A percentile compares a stretch with the other conserved stretches of the same genome.
Conservation (phyloP, 148 eudicot species). For the Camellia granthamiana region DNA sequence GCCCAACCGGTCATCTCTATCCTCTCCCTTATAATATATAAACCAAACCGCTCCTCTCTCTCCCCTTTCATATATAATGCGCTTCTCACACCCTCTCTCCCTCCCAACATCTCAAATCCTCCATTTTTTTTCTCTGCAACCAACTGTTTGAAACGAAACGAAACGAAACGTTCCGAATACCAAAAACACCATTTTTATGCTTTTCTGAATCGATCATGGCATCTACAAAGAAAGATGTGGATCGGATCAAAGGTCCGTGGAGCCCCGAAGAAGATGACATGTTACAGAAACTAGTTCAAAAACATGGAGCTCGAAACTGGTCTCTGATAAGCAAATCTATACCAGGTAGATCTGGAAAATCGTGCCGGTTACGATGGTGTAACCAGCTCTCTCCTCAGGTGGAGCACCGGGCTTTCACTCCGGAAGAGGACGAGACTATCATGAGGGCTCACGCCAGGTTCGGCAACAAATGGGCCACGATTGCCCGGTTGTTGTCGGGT, state of each 20-base stretch:
- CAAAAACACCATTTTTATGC: neutral
- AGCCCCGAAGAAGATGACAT: conserved; percentile 83
- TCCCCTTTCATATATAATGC: conserved; percentile 1
- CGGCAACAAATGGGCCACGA: conserved; percentile 94
- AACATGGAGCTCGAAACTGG: conserved; percentile 87
- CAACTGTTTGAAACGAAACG: no score
- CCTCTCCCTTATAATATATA: conserved; percentile 23
- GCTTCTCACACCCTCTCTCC: neutral
- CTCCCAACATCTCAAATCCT: neutral
- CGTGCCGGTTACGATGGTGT: conserved; percentile 84
- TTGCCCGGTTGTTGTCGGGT: conserved; percentile 65
- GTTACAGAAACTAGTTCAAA: conserved; percentile 51
- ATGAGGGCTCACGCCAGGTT: conserved; percentile 72
- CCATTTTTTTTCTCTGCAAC: neutral
- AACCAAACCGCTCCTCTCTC: conserved; percentile 10
- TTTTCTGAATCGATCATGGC: conserved; percentile 16
- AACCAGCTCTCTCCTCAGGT: conserved; percentile 90
- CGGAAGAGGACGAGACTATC: conserved; percentile 75
- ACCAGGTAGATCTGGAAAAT: conserved; percentile 80
- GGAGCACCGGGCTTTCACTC: conserved; percentile 72
- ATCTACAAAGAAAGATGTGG: conserved; percentile 34
- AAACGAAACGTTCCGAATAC: no score
- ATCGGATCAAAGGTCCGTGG: conserved; percentile 94
- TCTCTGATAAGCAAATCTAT: conserved; percentile 76
- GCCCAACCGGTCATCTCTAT: conserved; percentile 28